Evolutionary conservation across 2,329 filamentous ascomycete species (phyloP), one percentile per base, ranked within the genome.

Genomic region (Dothideomycetidae sp.): DNA sequence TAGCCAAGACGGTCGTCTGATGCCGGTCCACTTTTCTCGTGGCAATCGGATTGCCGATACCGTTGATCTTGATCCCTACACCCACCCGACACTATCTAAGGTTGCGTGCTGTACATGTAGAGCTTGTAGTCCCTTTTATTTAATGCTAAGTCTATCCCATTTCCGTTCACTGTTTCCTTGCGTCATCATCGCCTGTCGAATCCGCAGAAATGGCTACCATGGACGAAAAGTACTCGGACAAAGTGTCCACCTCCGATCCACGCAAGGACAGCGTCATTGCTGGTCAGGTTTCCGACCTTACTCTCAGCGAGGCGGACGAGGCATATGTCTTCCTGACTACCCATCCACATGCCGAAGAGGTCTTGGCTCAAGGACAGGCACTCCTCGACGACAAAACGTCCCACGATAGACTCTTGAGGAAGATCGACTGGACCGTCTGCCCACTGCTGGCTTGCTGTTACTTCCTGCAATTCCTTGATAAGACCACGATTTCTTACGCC

Each of bases 321-420:
- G 57, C 57, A 2, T 45, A 60, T 9, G 47, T 50, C 10, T 60
- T 59, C 40, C 48, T 60, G 3, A 48, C 52, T 23, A 49, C 50
- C 18, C 48, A 53, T 26, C 53, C 50, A 2, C 38, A 42, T 1
- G 44, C 48, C 9, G 42, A 46, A 10, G 50, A 54, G 12, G 44
- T 58, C 12, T 48, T 53, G n/a, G 48, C 53, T 15, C 35, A 50
- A 26, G 49, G 46, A 9, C 36, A 33, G 10, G 50, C 49, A 5
- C 52, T 53, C 17, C 44, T 53, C 18, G 45, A 51, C 18, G 50
- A 53, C 33, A 46, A 46, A n/a, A 17, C 35, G 3, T 36, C 13
- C 17, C 21, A 36, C 7, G 36, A 17, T 12, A 36, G 31, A 29
- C 33, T 43, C n/a, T 28, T 38, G n/a, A 29, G 39, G 9, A 60